phyloP scores from a whole-genome alignment of 345 rosid species.

The Salix udensis region DNA sequence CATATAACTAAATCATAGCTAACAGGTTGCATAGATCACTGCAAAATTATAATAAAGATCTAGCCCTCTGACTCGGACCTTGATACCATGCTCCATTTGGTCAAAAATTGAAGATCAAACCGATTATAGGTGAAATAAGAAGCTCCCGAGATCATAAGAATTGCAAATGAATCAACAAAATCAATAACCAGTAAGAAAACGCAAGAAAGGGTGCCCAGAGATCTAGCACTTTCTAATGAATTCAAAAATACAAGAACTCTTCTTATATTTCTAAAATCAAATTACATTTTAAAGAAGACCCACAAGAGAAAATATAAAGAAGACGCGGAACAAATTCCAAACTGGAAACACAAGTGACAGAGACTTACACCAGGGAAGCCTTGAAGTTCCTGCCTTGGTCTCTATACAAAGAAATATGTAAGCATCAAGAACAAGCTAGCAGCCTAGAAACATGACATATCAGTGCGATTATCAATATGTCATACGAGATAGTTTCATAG shows the following conservation, averaged over 20 bases:
- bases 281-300: slow-evolving; percentile 11
- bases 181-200: neutral
- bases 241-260: neutral
- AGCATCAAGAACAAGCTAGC: neutral
- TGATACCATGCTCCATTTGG: neutral
- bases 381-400: neutral
- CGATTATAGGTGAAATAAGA: neutral
- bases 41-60: neutral
- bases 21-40: neutral
- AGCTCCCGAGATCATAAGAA: neutral
- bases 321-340: neutral
- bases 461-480: neutral
- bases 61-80: neutral
- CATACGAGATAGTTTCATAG: neutral
- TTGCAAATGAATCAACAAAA: neutral
- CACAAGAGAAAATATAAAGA: neutral
- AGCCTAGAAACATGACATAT: neutral
- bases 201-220: slow-evolving; percentile 10
- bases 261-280: neutral
- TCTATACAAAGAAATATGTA: neutral
- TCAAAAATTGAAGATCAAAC: slow-evolving; percentile 8
- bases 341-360: neutral
- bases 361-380: slow-evolving; percentile 23
- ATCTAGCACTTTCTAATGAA: slow-evolving; percentile 16
- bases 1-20: neutral